Evolutionary conservation across 2,329 filamentous ascomycete genomes (phyloP), one percentile per base, ranked within the genome.

Genomic region (Stagonosporopsis vannaccii): DNA sequence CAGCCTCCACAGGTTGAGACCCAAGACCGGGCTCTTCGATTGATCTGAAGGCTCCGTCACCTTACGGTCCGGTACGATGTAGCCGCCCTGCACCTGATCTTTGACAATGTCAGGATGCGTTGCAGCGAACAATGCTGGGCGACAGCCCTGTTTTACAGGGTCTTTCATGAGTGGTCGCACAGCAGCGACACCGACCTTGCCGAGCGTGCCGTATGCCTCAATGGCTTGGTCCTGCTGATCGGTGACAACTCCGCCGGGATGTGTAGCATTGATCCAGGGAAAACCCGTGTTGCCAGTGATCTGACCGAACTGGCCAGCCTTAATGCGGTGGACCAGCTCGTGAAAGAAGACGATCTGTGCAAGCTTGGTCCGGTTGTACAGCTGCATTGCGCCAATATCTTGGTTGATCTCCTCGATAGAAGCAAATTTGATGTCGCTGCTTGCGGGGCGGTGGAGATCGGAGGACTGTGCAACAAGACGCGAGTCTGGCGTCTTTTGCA

Each of bases 331-430:
- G 25, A 76, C 66, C 1, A 84, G 66, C 1, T 79, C 76, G 7
- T 74, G 76, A 9, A 78, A 72, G 37, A 82, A 80, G 6, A 83
- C 68, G 13, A 84, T 68, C 55, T 82, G 78, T 1, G 80, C 80
- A 13, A 84, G 77, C 65, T 84, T 84, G 7, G 76, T 78, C 45
- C 81, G 78, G 40, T 73, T 77, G 70, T 84, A 83, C n/a, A 83
- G 73, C 20, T 77, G 76, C 26, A 73, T 75, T 1, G 81, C 66
- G 1, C 81, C 81, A 42, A 84, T 78, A 51, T 83, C 80, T 28
- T 74, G 68, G 59, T 83, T 83, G 23, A 84, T 77, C 59, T 83
- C 81, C 1, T 74, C 66, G 15, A 82, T 51, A n/a, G 72, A 71
- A n/a, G 66, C 67, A 65, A 83, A 84, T 6, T 74, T 66, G 48